These are phyloP conservation scores for Hypericum perforatum DNA, from an alignment of 345 rosid genomes.

Conservation along the genomic window DNA sequence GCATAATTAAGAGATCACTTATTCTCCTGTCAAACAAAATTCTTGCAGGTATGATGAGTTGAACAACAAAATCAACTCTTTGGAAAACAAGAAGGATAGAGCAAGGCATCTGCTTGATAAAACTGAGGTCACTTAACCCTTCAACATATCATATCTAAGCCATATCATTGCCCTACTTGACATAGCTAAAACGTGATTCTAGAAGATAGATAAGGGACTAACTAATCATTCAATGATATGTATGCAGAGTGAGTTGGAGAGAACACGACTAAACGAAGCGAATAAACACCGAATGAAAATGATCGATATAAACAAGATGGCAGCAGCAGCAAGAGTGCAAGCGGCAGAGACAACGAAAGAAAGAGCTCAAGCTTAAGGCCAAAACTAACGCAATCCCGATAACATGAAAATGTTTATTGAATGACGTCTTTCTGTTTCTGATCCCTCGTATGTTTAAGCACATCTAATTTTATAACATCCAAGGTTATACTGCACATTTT, in stretches of 20 bases:
- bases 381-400: slow-evolving; percentile 54
- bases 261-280: slow-evolving; percentile 31
- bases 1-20: background rate
- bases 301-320: slow-evolving; percentile 33
- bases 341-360: slow-evolving; percentile 35
- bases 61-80: slow-evolving; percentile 32
- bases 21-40: slow-evolving; percentile 7
- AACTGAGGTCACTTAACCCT: slow-evolving; percentile 41
- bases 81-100: slow-evolving; percentile 51
- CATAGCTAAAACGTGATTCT: background rate
- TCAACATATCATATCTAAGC: background rate
- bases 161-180: background rate
- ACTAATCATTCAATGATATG: slow-evolving; percentile 10
- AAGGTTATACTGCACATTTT: no score
- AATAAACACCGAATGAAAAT: slow-evolving; percentile 29
- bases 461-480: no score
- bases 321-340: slow-evolving; percentile 43
- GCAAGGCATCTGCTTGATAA: slow-evolving; percentile 37
- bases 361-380: slow-evolving; percentile 47
- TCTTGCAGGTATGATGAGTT: slow-evolving; percentile 44
- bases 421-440: slow-evolving; percentile 45
- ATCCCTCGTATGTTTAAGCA: background rate
- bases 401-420: slow-evolving; percentile 38
- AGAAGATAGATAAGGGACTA: slow-evolving; percentile 2
- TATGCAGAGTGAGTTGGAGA: slow-evolving; percentile 35